phyloP scores from a whole-genome alignment of 768 basidiomycete genomes.

The Mycena leptocephala region DNA sequence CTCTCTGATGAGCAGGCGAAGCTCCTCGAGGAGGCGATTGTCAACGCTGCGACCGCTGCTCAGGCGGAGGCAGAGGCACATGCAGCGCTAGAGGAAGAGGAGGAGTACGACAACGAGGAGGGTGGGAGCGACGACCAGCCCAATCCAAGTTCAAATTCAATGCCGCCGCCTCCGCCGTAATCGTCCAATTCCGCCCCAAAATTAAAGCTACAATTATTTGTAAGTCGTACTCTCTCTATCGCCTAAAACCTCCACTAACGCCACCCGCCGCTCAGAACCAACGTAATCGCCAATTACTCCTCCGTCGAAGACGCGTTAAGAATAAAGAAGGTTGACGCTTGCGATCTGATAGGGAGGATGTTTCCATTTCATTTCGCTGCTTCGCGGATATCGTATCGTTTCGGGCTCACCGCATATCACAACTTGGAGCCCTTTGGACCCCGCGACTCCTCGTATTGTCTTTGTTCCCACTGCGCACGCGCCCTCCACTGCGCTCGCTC shows the following conservation, averaged over 20 bases:
- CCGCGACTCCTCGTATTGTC: conserved; percentile 62
- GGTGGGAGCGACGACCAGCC: conserved; percentile 56
- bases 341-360: conserved; percentile 35
- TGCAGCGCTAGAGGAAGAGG: conserved; percentile 82
- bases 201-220: conserved; percentile 26
- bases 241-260: neutral
- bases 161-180: conserved; percentile 10
- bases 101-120: conserved; percentile 66
- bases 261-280: neutral
- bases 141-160: neutral
- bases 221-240: conserved; percentile 1
- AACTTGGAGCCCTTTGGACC: conserved; percentile 63
- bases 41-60: conserved; percentile 81
- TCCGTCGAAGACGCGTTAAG: conserved; percentile 14
- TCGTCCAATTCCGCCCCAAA: conserved; percentile 20
- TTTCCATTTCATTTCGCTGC: neutral
- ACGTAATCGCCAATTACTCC: conserved; percentile 12
- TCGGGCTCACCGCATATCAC: conserved; percentile 50
- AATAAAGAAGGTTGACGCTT: conserved; percentile 24
- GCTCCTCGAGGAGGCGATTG: conserved; percentile 81
- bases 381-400: conserved; percentile 24
- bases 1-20: conserved; percentile 82
- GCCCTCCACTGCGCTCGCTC: conserved; percentile 73
- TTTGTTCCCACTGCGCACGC: conserved; percentile 65
- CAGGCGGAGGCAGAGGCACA: conserved; percentile 88